These are phyloP conservation scores for Pythium plurisporium DNA, from an alignment of 352 stramenopile genomes.

Conservation along the genomic window DNA sequence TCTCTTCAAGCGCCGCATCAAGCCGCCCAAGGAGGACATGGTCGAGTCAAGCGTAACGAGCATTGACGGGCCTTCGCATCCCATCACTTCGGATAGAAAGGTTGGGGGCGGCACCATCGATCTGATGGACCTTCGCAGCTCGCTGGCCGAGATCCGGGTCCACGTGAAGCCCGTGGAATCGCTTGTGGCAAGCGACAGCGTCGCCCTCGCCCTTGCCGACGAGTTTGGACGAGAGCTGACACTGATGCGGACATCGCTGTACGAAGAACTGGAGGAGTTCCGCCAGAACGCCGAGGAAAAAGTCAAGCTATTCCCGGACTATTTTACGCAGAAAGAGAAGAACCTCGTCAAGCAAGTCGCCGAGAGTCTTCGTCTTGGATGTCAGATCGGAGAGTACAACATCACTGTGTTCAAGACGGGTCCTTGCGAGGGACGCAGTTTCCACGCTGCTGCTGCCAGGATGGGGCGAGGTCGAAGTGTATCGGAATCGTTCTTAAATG, in stretches of 20 bases:
- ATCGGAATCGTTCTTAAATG: conserved; percentile 10
- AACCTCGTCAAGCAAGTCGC: conserved; percentile 44
- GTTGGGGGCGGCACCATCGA: conserved; percentile 9
- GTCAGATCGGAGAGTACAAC: conserved; percentile 59
- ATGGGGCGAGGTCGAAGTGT: conserved; percentile 13
- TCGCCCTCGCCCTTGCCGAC: conserved; percentile 4
- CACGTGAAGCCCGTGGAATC: conserved; percentile 19
- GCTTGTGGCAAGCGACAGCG: conserved; percentile 1
- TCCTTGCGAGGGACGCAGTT: conserved; percentile 17
- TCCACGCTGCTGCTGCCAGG: conserved; percentile 2
- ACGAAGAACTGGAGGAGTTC: conserved; percentile 65
- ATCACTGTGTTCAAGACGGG: conserved; percentile 57
- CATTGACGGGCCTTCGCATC: background rate
- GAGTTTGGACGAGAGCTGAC: conserved; percentile 16
- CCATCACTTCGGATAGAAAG: background rate
- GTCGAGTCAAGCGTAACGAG: background rate
- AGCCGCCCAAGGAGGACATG: conserved; percentile 5
- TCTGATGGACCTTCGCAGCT: conserved; percentile 14
- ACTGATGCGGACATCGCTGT: conserved; percentile 31
- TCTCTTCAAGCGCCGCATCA: conserved; percentile 17
- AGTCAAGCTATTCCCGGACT: conserved; percentile 66
- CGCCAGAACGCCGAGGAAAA: conserved; percentile 33
- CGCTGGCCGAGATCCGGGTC: conserved; percentile 19
- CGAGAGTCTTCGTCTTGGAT: conserved; percentile 46
- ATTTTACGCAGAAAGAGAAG: conserved; percentile 55